Evolutionary conservation across 345 rosid species (phyloP).

Genomic region (Lagerstroemia speciosa): DNA sequence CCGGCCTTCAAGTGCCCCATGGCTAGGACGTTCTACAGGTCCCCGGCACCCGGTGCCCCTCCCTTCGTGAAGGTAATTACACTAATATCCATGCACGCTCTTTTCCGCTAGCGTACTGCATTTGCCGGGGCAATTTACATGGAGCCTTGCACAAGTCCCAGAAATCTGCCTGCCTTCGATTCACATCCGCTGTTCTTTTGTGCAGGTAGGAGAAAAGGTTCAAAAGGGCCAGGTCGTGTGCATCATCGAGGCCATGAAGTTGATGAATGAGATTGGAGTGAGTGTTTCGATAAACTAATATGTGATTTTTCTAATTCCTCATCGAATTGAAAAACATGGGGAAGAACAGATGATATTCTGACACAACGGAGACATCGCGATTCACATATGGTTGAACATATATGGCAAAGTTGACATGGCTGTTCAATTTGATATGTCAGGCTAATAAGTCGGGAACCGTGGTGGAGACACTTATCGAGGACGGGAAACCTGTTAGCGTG

Average conservation of each 20-base stretch:
- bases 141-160: too few relatives aligned
- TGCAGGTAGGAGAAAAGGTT: conserved; percentile 15
- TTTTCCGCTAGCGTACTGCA: neutral
- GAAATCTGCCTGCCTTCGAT: neutral
- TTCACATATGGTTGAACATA: too few relatives aligned
- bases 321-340: neutral
- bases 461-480: conserved; percentile 5
- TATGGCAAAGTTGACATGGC: too few relatives aligned
- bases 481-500: conserved; percentile 14
- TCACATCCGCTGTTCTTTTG: neutral
- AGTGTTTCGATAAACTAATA: neutral
- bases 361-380: too few relatives aligned
- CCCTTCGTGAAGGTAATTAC: conserved; percentile 16
- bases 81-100: neutral
- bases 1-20: conserved; percentile 12
- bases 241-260: conserved; percentile 14
- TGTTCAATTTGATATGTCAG: neutral
- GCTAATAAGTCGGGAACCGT: conserved; percentile 9
- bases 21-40: conserved; percentile 20
- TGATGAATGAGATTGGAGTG: conserved; percentile 13
- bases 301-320: neutral
- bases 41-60: conserved; percentile 16
- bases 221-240: conserved; percentile 13
- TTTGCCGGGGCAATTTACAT: too few relatives aligned
- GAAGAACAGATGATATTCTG: too few relatives aligned